A percentile compares a stretch with the other conserved stretches of the same genome.
Conservation (phyloP, 495 filamentous ascomycete genomes). For the Baudoinia panamericana region DNA sequence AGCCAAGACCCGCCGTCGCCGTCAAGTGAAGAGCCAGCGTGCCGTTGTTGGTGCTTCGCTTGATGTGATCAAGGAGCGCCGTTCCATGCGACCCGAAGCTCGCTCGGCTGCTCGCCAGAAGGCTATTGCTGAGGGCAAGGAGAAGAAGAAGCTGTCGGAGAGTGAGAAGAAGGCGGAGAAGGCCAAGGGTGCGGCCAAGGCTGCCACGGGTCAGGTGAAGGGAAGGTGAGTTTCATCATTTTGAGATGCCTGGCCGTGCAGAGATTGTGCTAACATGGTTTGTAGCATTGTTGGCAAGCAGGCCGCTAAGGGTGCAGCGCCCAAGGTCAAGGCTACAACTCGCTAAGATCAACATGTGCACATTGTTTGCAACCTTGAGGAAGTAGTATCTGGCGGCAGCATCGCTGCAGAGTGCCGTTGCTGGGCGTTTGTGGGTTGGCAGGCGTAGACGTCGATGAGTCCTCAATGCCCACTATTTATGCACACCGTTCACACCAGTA, state of each 20-base stretch:
- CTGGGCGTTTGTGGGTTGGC: not conserved
- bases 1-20: constrained; percentile 98
- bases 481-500: no score
- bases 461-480: not conserved
- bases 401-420: no score
- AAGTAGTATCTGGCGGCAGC: no score
- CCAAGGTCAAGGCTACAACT: constrained; percentile 74
- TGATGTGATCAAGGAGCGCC: constrained; percentile 99
- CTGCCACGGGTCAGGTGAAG: constrained; percentile 62
- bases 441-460: not conserved
- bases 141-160: constrained; percentile 78
- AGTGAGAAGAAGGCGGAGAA: constrained; percentile 98
- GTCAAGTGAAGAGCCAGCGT: constrained; percentile 95
- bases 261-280: no score
- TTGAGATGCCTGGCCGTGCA: no score
- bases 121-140: constrained; percentile 93
- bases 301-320: constrained; percentile 79
- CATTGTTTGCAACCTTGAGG: not conserved
- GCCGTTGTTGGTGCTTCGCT: constrained; percentile 97
- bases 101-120: constrained; percentile 77
- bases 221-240: constrained; percentile 31
- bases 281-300: constrained; percentile 69
- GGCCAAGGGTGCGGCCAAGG: constrained; percentile 73
- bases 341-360: constrained; percentile 48
- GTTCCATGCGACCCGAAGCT: constrained; percentile 81